Base-by-base conservation (phyloP, 306 rosid species). In the Comarum palustre region DNA sequence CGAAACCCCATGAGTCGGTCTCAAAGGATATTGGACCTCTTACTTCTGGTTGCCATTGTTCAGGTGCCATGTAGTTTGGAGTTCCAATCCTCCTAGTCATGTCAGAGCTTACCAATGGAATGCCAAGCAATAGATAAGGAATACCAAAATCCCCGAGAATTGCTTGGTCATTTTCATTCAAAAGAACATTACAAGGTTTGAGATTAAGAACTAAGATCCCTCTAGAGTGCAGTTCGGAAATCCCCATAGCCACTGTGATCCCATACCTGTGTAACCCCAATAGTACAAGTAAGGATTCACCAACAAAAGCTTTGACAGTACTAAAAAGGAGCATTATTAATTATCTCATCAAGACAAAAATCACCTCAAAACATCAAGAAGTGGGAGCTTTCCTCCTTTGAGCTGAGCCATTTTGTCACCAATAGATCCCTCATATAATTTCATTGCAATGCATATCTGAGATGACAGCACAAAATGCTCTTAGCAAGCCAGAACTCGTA, bases 11-110 rank as follows among this genome's bases (percentile, higher is more conserved):
- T 3, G 96, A 86, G 81, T 94, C 98, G 0, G 97, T 91, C 84
- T 94, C 97, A 69, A 84, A 85, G 15, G 96, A 91, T 71, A 91
- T 77, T 3, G 98, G 97, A 57, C 98, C 98, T 85, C 96, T 82
- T 48, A 85, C 79, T 66, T 93, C 96, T 52, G 97, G 96, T 68
- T 87, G 84, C 98, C 97, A 91, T 79, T 91, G 97, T 77, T 93
- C 98, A 39, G 98, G 97, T 66, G 97, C 97, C 98, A 93, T 91
- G 89, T 93, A 93, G 84, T 81, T 89, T 63, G 97, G 96, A 59
- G 94, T 87, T 81, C 98, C 98, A 74, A 87, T 83, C 86, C 97
- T 86, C 75, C 62, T 79, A 84, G 85, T 80, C 77, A 84, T 70
- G 75, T 86, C 90, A 31, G 90, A 73, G 84, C 75, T 77, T 47